A percentile compares a stretch with the other conserved stretches of the same genome.
These are phyloP conservation scores for Leptographium wingfieldii DNA, from an alignment of 2,329 filamentous ascomycete genomes.

Conservation along the genomic window DNA sequence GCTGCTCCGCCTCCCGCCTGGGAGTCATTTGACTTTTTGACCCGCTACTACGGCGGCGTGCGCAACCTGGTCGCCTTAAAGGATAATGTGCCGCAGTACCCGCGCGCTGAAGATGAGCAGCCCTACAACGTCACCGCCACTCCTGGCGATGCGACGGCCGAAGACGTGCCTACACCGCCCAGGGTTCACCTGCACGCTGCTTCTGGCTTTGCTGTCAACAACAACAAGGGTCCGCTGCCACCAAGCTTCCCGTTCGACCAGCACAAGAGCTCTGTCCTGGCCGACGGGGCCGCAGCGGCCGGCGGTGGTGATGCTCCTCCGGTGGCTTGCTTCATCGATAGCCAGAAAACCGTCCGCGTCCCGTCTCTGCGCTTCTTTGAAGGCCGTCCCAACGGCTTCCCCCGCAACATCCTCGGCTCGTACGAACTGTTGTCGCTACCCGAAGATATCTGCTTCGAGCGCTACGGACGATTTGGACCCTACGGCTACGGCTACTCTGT, in stretches of 20 bases:
- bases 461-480: slow-evolving; percentile 75
- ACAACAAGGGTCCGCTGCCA: slow-evolving; percentile 11
- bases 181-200: slow-evolving; percentile 17
- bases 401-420: slow-evolving; percentile 74
- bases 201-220: slow-evolving; percentile 1
- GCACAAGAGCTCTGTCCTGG: slow-evolving; percentile 5
- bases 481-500: slow-evolving; percentile 83
- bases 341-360: slow-evolving; percentile 47
- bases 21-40: slow-evolving; percentile 77
- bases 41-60: slow-evolving; percentile 82
- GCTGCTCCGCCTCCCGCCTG: slow-evolving; percentile 56
- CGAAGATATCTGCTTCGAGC: slow-evolving; percentile 84
- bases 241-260: slow-evolving; percentile 8
- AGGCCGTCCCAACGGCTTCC: slow-evolving; percentile 73
- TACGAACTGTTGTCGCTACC: slow-evolving; percentile 68
- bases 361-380: slow-evolving; percentile 62
- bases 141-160: background rate
- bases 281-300: slow-evolving; percentile 28
- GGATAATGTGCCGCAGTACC: slow-evolving; percentile 72
- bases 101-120: slow-evolving; percentile 48
- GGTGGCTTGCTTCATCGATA: slow-evolving; percentile 69
- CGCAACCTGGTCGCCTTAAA: slow-evolving; percentile 52
- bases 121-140: slow-evolving; percentile 24
- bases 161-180: background rate
- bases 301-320: slow-evolving; percentile 21